These are phyloP conservation scores for Aspergillus funiculosus DNA, from an alignment of 495 filamentous ascomycete genomes.

Conservation along the genomic window DNA sequence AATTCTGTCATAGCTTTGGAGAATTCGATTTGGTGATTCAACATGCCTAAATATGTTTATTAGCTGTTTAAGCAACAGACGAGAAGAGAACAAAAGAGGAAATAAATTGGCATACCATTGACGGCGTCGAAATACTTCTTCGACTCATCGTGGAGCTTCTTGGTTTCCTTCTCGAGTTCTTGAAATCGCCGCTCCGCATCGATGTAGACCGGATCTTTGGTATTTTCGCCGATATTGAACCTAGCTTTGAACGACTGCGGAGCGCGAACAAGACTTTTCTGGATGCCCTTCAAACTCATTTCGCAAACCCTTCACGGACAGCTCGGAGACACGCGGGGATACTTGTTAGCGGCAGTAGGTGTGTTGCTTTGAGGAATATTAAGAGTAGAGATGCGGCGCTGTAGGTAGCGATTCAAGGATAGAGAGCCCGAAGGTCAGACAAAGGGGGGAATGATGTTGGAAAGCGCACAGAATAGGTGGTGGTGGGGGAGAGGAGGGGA, in stretches of 20 bases:
- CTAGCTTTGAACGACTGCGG: conserved; percentile 85
- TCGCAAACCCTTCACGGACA: conserved; percentile 11
- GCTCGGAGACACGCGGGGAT: conserved; percentile 9
- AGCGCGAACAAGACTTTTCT: conserved; percentile 79
- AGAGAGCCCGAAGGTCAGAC: neutral
- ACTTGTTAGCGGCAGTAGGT: neutral
- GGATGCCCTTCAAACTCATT: conserved; percentile 97
- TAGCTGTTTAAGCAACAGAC: conserved; percentile 5
- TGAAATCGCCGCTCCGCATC: conserved; percentile 92
- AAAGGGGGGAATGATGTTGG: neutral
- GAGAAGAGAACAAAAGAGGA: too few species aligned
- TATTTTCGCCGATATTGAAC: conserved; percentile 90
- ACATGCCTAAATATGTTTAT: conserved; percentile 59
- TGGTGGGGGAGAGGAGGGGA: conserved; percentile 4
- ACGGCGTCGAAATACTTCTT: conserved; percentile 95
- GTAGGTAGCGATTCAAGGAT: too few species aligned
- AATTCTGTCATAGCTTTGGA: conserved; percentile 91
- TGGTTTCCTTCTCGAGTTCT: conserved; percentile 92
- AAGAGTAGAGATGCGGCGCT: conserved; percentile 9
- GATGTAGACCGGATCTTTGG: conserved; percentile 89
- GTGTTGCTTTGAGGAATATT: neutral
- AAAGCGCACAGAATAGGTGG: too few species aligned
- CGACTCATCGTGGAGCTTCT: conserved; percentile 90
- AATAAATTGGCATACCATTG: conserved; percentile 75
- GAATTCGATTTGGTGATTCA: conserved; percentile 97